Conservation (phyloP, 2,329 filamentous ascomycete genomes). For the Alternaria gaisen region DNA sequence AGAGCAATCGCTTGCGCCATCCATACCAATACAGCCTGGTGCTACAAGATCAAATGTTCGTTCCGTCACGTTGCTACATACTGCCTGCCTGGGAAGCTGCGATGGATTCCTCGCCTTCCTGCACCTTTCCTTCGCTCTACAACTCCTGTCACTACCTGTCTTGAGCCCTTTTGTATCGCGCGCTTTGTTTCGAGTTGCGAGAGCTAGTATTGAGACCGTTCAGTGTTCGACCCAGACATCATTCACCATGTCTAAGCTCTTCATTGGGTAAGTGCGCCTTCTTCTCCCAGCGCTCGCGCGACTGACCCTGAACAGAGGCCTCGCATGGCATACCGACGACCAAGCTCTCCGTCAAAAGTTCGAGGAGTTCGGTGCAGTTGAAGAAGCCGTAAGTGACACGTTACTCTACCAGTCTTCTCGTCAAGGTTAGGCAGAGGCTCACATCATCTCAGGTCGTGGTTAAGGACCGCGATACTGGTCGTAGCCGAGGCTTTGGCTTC, state of each 20-base stretch:
- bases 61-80: conserved; percentile 49
- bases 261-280: conserved; percentile 77
- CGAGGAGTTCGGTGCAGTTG: conserved; percentile 86
- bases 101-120: conserved; percentile 39
- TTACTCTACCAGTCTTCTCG: conserved; percentile 3
- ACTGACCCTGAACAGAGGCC: conserved; percentile 70
- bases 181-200: conserved; percentile 36
- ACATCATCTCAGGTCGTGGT: conserved; percentile 78
- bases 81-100: conserved; percentile 40
- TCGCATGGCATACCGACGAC: conserved; percentile 98
- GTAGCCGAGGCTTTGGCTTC: conserved; percentile 97
- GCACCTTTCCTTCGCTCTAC: conserved; percentile 27
- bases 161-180: conserved; percentile 41
- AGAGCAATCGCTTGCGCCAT: conserved; percentile 36
- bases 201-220: conserved; percentile 52
- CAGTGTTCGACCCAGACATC: conserved; percentile 45
- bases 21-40: conserved; percentile 36
- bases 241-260: conserved; percentile 84
- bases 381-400: conserved; percentile 84
- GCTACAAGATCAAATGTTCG: conserved; percentile 51
- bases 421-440: conserved; percentile 19
- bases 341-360: conserved; percentile 87
- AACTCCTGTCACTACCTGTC: conserved; percentile 31
- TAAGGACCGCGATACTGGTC: conserved; percentile 95
- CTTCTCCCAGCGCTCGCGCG: background rate